These are phyloP conservation scores for Bolboschoenoplectus hybrid DNA, from an alignment of 202 grass and related monocot genomes.

Conservation along the genomic window DNA sequence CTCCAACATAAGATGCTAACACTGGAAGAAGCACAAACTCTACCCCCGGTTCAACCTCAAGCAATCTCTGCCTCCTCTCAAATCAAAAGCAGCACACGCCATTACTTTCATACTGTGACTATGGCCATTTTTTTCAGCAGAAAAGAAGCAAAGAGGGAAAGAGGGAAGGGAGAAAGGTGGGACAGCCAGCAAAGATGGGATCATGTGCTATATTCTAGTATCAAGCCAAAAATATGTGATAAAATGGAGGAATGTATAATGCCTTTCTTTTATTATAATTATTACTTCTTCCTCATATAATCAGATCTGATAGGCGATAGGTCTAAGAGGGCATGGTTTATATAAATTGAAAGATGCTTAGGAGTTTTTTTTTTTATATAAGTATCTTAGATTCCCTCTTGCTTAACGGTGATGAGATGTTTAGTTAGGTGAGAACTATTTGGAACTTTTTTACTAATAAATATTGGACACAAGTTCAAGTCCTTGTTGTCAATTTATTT, in stretches of 20 bases:
- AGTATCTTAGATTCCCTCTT: not conserved
- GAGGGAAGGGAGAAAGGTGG: no score
- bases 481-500: not conserved
- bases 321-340: not conserved
- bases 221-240: no score
- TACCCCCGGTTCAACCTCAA: not conserved
- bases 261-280: no score
- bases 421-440: not conserved
- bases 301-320: not conserved
- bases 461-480: no score
- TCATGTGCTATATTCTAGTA: no score
- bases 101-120: not conserved
- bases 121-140: not conserved
- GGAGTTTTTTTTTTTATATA: not conserved
- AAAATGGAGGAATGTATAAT: no score
- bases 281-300: not conserved
- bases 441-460: no score
- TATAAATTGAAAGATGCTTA: not conserved
- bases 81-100: not conserved
- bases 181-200: no score
- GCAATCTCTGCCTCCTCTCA: no score
- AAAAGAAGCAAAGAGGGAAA: no score
- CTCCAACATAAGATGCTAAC: not conserved
- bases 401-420: not conserved
- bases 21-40: not conserved